A percentile compares a stretch with the other conserved stretches of the same genome.
Evolutionary conservation across 164 flowering plant species (phyloP).

Genomic region (Piper betle): DNA sequence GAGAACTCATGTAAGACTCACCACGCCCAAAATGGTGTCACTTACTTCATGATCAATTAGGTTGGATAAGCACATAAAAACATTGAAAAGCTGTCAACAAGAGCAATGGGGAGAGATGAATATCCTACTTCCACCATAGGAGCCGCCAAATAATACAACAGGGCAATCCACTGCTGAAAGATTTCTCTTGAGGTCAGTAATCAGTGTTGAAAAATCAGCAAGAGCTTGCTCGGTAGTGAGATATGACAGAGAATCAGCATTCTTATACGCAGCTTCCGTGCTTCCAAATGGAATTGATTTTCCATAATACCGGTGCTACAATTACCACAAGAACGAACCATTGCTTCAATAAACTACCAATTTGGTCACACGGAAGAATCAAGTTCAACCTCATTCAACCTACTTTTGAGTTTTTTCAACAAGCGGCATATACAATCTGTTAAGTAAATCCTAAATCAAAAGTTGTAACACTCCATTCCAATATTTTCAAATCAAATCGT

Average conservation of each 20-base stretch:
- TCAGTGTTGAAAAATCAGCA: conserved; percentile 67
- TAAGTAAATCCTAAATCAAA: too few species aligned
- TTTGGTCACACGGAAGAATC: too few species aligned
- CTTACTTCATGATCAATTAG: too few species aligned
- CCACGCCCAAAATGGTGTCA: too few species aligned
- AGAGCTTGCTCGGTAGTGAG: conserved; percentile 88
- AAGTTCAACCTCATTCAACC: neutral
- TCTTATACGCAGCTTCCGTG: conserved; percentile 50
- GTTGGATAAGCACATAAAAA: too few species aligned
- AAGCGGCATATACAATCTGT: neutral
- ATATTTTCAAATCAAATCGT: too few species aligned
- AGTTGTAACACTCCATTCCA: too few species aligned
- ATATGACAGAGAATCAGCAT: conserved; percentile 45
- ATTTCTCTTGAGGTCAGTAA: conserved; percentile 60
- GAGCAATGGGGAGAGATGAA: neutral
- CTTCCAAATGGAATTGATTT: conserved; percentile 86
- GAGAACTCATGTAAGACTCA: too few species aligned
- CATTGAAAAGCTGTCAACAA: neutral
- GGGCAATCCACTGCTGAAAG: conserved; percentile 63
- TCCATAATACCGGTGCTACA: conserved; percentile 91
- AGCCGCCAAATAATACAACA: conserved; percentile 86
- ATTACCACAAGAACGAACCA: neutral
- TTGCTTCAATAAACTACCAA: neutral
- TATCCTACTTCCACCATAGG: conserved; percentile 89
- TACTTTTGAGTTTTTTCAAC: neutral